Base-by-base conservation (phyloP, 2,329 filamentous ascomycete genomes). In the Chrysoporthe deuterocubensis region DNA sequence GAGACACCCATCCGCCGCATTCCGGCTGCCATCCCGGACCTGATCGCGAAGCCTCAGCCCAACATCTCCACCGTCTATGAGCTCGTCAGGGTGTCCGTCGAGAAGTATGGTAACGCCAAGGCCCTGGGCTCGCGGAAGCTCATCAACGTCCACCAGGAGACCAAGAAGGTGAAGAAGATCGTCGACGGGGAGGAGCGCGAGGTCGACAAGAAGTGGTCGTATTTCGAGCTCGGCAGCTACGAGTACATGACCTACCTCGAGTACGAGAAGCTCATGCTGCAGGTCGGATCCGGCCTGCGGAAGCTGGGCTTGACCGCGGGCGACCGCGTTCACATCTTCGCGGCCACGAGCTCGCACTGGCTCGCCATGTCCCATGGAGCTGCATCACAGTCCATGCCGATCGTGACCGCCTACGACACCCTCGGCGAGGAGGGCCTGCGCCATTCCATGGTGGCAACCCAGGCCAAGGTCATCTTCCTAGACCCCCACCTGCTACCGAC, bases 131-230 rank as follows among this genome's bases (percentile, higher is more conserved):
- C 87, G 73, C 89, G 93, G 71, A 90, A 87, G 77, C 85, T 96
- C 69, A 81, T 96, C 79, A 87, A 90, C 79, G 90, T 89, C 46
- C 92, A 96, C 78, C 85, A 90, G 73, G 93, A 96, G 81, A 92
- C 88, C 74, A 96, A 95, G 85, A 95, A 93, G 85, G 83, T 96
- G 78, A 96, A 95, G 87, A 96, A 94, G 85, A 85, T 94, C 67
- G 83, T 96, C 57, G 92, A 96, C 77, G 93, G 93, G 71, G 86
- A 90, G 75, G 90, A 95, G 83, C 82, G 87, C 75, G 87, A 94
- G 79, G 87, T 94, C 40, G 91, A 95, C 78, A 96, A 96, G 88
- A 71, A 92, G 76, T 96, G 93, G 93, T 91, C 90, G 67, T 96
- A 92, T 80, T 96, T 93, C 77, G 93, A 96, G 83, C 88, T 95